Evolutionary conservation across 768 basidiomycete genomes (phyloP).

Genomic region (Amanita pseudoporphyria): DNA sequence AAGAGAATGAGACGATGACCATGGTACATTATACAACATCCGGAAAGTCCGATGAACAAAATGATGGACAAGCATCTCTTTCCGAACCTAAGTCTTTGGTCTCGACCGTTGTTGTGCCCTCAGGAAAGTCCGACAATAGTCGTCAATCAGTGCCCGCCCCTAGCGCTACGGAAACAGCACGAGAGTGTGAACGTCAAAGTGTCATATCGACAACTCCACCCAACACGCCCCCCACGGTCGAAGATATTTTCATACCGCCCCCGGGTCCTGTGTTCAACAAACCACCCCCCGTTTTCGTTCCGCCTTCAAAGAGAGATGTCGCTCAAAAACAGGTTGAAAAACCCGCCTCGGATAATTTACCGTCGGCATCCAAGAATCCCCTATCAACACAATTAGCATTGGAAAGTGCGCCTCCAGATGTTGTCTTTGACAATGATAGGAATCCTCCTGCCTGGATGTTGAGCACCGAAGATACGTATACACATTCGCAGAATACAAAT

Average conservation of each 20-base stretch:
- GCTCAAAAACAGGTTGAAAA: constrained; percentile 16
- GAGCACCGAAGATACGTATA: constrained; percentile 50
- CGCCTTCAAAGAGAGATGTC: constrained; percentile 25
- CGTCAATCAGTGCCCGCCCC: not conserved
- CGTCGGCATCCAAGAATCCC: not conserved
- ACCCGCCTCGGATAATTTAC: not conserved
- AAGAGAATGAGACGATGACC: constrained; percentile 28
- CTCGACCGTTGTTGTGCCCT: not conserved
- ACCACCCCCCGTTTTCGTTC: constrained; percentile 39
- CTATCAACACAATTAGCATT: constrained; percentile 42
- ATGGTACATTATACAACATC: not conserved
- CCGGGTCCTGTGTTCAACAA: constrained; percentile 53
- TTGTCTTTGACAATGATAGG: constrained; percentile 38
- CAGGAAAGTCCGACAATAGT: no score
- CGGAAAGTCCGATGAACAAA: not conserved
- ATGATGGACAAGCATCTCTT: not conserved
- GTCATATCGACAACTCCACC: constrained; percentile 48
- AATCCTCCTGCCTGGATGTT: constrained; percentile 44
- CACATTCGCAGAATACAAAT: constrained; percentile 9
- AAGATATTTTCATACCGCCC: constrained; percentile 22
- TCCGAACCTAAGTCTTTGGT: not conserved
- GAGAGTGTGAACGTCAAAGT: constrained; percentile 21
- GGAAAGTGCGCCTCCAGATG: constrained; percentile 41
- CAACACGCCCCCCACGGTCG: constrained; percentile 40
- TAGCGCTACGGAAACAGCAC: not conserved